Evolutionary conservation across 805 yeast species (phyloP).

Genomic region (Torulaspora delbrueckii): DNA sequence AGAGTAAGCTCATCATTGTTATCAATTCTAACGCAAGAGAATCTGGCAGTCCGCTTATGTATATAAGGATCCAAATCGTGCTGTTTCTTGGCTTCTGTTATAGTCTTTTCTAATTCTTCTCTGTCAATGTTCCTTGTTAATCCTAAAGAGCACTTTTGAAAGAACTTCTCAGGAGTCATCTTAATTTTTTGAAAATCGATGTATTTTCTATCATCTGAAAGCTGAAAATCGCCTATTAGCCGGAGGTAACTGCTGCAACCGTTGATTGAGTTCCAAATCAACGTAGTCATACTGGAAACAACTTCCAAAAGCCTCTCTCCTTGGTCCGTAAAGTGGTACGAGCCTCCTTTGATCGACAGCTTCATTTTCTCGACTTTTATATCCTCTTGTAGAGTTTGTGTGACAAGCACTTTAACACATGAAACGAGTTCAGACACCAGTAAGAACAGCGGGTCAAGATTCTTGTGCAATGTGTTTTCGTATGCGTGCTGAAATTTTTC

Average conservation of each 20-base stretch:
- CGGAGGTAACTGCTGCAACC: conserved; percentile 50
- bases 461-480: conserved; percentile 34
- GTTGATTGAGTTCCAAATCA: conserved; percentile 45
- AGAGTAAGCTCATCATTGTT: conserved; percentile 20
- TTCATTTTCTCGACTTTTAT: conserved; percentile 18
- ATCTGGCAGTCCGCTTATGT: conserved; percentile 25
- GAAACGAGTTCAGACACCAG: conserved; percentile 62
- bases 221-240: conserved; percentile 60
- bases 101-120: conserved; percentile 27
- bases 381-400: conserved; percentile 46
- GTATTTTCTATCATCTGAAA: conserved; percentile 55
- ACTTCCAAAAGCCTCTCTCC: conserved; percentile 61
- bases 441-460: conserved; percentile 54
- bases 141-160: conserved; percentile 57
- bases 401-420: conserved; percentile 58
- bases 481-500: conserved; percentile 28
- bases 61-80: neutral
- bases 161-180: conserved; percentile 56
- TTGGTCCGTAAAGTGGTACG: conserved; percentile 57
- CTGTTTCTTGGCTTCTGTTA: conserved; percentile 7
- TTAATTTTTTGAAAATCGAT: conserved; percentile 58
- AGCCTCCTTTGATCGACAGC: conserved; percentile 27
- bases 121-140: conserved; percentile 42
- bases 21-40: conserved; percentile 36
- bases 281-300: conserved; percentile 55